Percentiles rank a stretch among this genome's conserved stretches.
phyloP scores from a whole-genome alignment of 2,329 filamentous ascomycete species.

The Colletotrichum eremochloae region DNA sequence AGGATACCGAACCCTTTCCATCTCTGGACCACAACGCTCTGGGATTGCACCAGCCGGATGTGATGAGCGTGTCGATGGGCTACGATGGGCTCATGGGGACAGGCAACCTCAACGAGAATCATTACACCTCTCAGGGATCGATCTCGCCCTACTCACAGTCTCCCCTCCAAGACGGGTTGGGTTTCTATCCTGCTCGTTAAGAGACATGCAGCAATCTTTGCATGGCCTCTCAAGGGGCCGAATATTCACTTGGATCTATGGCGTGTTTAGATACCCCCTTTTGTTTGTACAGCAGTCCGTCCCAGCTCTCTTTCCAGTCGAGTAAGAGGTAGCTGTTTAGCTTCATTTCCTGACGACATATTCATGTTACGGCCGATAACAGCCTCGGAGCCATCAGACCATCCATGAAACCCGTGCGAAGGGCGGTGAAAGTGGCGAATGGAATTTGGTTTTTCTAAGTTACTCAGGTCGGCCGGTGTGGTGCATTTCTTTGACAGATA shows the following conservation, averaged over 20 bases:
- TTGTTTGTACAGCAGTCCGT: constrained; percentile 17
- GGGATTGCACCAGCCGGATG: constrained; percentile 50
- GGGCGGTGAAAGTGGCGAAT: not conserved
- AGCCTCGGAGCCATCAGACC: not conserved
- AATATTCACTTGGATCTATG: constrained; percentile 13
- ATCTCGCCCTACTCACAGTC: constrained; percentile 59
- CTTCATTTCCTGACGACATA: not conserved
- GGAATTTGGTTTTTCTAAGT: not conserved
- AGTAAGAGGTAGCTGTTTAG: not conserved
- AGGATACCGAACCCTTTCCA: constrained; percentile 54
- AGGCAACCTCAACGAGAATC: constrained; percentile 49
- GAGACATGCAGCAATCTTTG: not conserved
- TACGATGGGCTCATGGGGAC: constrained; percentile 52
- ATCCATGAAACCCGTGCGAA: not conserved
- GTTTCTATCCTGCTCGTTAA: constrained; percentile 51
- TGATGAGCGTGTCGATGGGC: constrained; percentile 46
- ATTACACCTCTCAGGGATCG: constrained; percentile 57
- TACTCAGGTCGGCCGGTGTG: not conserved
- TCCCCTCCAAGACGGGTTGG: constrained; percentile 53
- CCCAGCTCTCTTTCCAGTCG: not conserved
- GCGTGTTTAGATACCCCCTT: constrained; percentile 38
- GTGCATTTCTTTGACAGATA: not conserved
- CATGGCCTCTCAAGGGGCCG: not conserved
- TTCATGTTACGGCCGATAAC: constrained; percentile 25
- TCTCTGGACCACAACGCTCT: constrained; percentile 51